These are phyloP conservation scores for Thalassiosira hispida DNA, from an alignment of 352 stramenopile genomes.

Conservation along the genomic window DNA sequence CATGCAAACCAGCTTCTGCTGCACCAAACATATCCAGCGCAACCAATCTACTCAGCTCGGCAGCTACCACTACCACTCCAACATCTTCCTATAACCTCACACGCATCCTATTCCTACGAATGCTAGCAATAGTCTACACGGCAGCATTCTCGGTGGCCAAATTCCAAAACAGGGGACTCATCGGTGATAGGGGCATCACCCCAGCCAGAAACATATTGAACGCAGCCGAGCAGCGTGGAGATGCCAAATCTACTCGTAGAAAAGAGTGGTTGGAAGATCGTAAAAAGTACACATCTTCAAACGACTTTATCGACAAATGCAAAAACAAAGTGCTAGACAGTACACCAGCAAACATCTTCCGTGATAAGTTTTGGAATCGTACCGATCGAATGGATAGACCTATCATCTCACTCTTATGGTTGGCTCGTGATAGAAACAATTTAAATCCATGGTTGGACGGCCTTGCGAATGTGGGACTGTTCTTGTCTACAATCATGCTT, in stretches of 20 bases:
- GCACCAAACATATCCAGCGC: background rate
- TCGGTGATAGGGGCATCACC: slow-evolving; percentile 68
- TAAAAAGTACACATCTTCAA: slow-evolving; percentile 20
- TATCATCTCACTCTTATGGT: slow-evolving; percentile 60
- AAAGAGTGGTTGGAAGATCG: slow-evolving; percentile 41
- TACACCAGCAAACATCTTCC: slow-evolving; percentile 8
- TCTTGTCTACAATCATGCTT: slow-evolving; percentile 50
- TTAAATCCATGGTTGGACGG: slow-evolving; percentile 69
- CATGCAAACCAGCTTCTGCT: slow-evolving; percentile 9
- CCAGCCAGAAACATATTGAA: slow-evolving; percentile 61
- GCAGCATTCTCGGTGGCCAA: slow-evolving; percentile 66
- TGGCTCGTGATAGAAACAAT: slow-evolving; percentile 54
- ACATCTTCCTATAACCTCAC: slow-evolving; percentile 43
- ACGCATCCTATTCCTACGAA: slow-evolving; percentile 67
- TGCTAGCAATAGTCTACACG: slow-evolving; percentile 65
- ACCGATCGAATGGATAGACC: slow-evolving; percentile 56
- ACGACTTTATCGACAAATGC: slow-evolving; percentile 7
- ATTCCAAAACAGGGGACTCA: slow-evolving; percentile 67
- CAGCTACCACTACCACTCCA: background rate
- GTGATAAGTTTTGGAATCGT: slow-evolving; percentile 64
- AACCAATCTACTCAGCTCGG: background rate
- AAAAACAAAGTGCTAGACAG: slow-evolving; percentile 26
- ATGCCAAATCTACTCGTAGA: slow-evolving; percentile 29
- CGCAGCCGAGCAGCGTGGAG: slow-evolving; percentile 36
- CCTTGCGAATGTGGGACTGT: slow-evolving; percentile 58